Conservation (phyloP, 129 eudicot genomes). For the Saposhnikovia divaricata region DNA sequence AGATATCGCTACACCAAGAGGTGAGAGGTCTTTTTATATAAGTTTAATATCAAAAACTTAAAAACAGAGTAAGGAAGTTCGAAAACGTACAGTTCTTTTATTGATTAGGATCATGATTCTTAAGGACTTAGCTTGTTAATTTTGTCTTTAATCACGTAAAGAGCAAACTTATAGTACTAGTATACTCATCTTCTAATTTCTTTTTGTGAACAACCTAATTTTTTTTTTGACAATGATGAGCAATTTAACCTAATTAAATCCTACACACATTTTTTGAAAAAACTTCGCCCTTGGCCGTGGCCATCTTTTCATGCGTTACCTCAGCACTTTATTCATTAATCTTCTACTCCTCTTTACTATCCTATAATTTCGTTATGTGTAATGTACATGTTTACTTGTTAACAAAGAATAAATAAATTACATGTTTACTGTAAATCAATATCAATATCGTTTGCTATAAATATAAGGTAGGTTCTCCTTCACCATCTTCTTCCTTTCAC, state of each 20-base stretch:
- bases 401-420: not conserved
- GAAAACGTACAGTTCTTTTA: too few species aligned
- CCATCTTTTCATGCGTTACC: constrained; percentile 36
- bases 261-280: not conserved
- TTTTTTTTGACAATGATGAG: not conserved
- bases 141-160: not conserved
- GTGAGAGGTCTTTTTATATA: too few species aligned
- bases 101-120: too few species aligned
- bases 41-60: too few species aligned
- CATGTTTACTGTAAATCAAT: not conserved
- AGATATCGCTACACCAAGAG: too few species aligned
- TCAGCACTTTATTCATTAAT: constrained; percentile 24
- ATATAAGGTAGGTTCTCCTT: not conserved
- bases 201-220: not conserved
- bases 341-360: constrained; percentile 22
- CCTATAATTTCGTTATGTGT: constrained; percentile 9
- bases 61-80: too few species aligned
- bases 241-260: not conserved
- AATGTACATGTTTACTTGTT: constrained; percentile 9
- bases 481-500: not conserved
- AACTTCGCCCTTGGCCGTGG: not conserved
- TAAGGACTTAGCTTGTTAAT: too few species aligned
- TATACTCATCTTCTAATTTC: not conserved
- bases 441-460: not conserved
- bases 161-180: not conserved